phyloP scores from a whole-genome alignment of 306 rosid species.

The Prunus kanzakura region DNA sequence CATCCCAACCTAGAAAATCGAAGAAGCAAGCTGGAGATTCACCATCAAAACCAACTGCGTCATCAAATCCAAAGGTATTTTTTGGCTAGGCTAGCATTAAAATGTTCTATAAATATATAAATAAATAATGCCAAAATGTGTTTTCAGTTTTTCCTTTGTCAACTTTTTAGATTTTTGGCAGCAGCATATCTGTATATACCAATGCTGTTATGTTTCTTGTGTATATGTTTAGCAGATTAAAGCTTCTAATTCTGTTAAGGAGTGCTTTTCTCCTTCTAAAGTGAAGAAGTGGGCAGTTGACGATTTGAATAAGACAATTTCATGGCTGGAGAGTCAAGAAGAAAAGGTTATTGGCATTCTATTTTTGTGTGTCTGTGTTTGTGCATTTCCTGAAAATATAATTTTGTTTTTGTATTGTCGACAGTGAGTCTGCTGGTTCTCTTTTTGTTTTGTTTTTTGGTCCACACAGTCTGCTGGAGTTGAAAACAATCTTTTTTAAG shows the following conservation, averaged over 20 bases:
- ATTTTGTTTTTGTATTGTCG: conserved; percentile 5
- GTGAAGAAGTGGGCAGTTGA: conserved; percentile 76
- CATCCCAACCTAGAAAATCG: conserved; percentile 32
- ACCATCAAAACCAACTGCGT: conserved; percentile 39
- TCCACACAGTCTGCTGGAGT: too few species aligned
- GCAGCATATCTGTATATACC: background rate
- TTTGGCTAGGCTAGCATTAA: background rate
- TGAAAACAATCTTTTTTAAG: conserved; percentile 1
- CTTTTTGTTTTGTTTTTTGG: background rate
- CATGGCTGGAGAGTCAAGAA: conserved; percentile 94
- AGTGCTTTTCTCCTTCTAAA: conserved; percentile 54
- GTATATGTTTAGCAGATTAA: conserved; percentile 41
- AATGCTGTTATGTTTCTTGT: conserved; percentile 13
- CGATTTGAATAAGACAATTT: conserved; percentile 66
- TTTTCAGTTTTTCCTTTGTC: background rate
- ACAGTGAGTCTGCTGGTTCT: conserved; percentile 9
- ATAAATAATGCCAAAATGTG: background rate
- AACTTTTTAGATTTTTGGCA: background rate
- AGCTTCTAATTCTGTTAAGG: conserved; percentile 28
- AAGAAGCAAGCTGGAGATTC: conserved; percentile 41
- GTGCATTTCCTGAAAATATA: background rate
- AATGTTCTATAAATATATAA: background rate
- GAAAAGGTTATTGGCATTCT: conserved; percentile 58
- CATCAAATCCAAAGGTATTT: conserved; percentile 47
- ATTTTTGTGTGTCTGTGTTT: background rate